phyloP scores from a whole-genome alignment of 1,284 basidiomycete species.

The Marasmius tenuissimus region DNA sequence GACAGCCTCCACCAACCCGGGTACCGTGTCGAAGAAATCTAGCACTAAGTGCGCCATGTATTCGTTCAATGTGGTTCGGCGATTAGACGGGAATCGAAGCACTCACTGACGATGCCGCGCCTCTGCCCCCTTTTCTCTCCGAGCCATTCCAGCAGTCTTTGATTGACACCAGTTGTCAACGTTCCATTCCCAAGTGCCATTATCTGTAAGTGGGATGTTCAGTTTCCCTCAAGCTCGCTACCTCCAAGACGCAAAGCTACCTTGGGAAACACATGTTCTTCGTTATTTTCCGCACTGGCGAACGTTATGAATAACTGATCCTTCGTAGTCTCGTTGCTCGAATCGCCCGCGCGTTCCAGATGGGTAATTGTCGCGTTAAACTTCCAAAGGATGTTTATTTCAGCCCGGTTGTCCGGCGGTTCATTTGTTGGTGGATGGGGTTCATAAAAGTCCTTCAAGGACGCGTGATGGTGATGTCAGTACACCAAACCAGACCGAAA shows the following conservation, averaged over 20 bases:
- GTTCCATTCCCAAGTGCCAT: conserved; percentile 41
- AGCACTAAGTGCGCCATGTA: conserved; percentile 11
- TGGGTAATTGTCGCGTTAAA: conserved; percentile 37
- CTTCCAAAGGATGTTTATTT: conserved; percentile 38
- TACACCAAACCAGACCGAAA: not conserved
- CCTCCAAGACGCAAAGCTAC: conserved; percentile 19
- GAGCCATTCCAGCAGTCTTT: conserved; percentile 39
- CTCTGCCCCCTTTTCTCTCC: conserved; percentile 36
- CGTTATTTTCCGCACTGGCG: conserved; percentile 35
- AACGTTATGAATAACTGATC: conserved; percentile 47
- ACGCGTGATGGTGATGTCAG: not conserved
- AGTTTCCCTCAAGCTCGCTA: not conserved
- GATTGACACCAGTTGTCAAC: conserved; percentile 36
- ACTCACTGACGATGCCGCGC: conserved; percentile 43
- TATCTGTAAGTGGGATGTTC: conserved; percentile 22
- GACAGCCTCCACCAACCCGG: conserved; percentile 18
- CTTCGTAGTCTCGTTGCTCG: conserved; percentile 18
- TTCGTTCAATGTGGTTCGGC: not conserved
- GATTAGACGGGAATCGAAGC: not conserved
- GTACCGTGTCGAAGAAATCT: conserved; percentile 18
- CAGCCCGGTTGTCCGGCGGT: conserved; percentile 31
- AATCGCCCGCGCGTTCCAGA: conserved; percentile 31
- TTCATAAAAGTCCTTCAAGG: conserved; percentile 38
- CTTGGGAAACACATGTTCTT: conserved; percentile 25
- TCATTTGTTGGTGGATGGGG: not conserved